Percentiles rank a stretch among this genome's conserved stretches.
Conservation (phyloP, 2,329 filamentous ascomycete genomes). For the Aspergillus phoenicis region DNA sequence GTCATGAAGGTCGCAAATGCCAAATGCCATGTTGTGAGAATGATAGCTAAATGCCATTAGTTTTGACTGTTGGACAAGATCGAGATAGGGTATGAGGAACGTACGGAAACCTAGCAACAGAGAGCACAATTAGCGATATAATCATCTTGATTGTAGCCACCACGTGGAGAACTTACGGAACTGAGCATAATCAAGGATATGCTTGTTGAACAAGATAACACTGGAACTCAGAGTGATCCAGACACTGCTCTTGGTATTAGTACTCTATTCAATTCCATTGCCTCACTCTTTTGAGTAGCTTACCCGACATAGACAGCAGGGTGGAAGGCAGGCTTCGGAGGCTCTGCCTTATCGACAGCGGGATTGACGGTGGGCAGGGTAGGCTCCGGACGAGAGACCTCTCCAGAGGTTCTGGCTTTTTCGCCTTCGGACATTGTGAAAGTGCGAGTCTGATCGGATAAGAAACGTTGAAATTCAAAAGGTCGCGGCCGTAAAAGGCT, state of each 20-base stretch:
- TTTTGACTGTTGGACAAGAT: not conserved
- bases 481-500: constrained; percentile 49
- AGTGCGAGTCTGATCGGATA: constrained; percentile 43
- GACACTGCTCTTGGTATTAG: constrained; percentile 56
- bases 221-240: constrained; percentile 94
- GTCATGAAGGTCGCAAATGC: constrained; percentile 92
- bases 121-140: constrained; percentile 5
- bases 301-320: constrained; percentile 82
- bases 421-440: constrained; percentile 68
- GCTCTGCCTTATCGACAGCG: constrained; percentile 69
- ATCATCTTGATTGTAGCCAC: not conserved
- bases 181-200: constrained; percentile 81
- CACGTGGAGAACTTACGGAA: constrained; percentile 65
- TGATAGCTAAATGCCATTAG: constrained; percentile 42
- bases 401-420: constrained; percentile 81
- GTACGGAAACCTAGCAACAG: constrained; percentile 48
- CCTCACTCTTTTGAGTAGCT: constrained; percentile 19
- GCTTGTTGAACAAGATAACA: constrained; percentile 99
- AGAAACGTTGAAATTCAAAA: constrained; percentile 52
- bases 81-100: constrained; percentile 19
- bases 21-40: constrained; percentile 95
- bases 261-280: not conserved
- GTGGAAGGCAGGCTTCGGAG: constrained; percentile 68
- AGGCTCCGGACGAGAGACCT: constrained; percentile 50
- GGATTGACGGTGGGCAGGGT: constrained; percentile 82